phyloP scores from a whole-genome alignment of 2,329 filamentous ascomycete species.

The Fusarium albidum region DNA sequence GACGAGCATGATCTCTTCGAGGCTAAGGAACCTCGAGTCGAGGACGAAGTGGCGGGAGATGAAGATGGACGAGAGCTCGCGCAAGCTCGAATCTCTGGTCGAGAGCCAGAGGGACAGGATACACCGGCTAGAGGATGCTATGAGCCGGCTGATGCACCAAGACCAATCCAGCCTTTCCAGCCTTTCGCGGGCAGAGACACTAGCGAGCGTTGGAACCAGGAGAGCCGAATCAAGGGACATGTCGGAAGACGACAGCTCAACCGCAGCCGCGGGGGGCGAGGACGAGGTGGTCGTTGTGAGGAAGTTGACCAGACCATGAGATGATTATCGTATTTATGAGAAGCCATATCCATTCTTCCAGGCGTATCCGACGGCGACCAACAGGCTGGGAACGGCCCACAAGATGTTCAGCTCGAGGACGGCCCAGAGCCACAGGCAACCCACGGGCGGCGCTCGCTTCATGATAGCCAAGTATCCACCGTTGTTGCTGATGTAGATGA shows the following conservation, averaged over 20 bases:
- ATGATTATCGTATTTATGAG: slow-evolving; percentile 20
- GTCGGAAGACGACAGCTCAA: slow-evolving; percentile 14
- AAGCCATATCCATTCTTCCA: slow-evolving; percentile 60
- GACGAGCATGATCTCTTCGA: slow-evolving; percentile 57
- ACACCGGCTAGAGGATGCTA: slow-evolving; percentile 29
- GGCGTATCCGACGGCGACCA: slow-evolving; percentile 54
- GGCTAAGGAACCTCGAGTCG: slow-evolving; percentile 47
- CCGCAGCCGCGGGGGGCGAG: slow-evolving; percentile 4
- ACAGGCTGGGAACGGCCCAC: slow-evolving; percentile 67
- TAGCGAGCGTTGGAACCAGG: slow-evolving; percentile 15
- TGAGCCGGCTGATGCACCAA: slow-evolving; percentile 20
- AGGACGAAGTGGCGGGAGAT: slow-evolving; percentile 42
- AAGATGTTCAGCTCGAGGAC: slow-evolving; percentile 83
- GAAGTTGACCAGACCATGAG: neutral
- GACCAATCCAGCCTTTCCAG: slow-evolving; percentile 24
- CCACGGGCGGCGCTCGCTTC: slow-evolving; percentile 89
- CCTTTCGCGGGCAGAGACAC: slow-evolving; percentile 18
- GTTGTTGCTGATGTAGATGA: slow-evolving; percentile 82
- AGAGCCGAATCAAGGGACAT: slow-evolving; percentile 16
- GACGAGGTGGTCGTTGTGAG: neutral
- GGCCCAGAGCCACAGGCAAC: slow-evolving; percentile 92
- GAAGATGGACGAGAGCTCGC: slow-evolving; percentile 40
- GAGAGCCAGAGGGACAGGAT: slow-evolving; percentile 39
- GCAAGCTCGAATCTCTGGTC: slow-evolving; percentile 34
- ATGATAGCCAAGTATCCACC: slow-evolving; percentile 87